A percentile compares a stretch with the other conserved stretches of the same genome.
These are phyloP conservation scores for Colletotrichum musae DNA, from an alignment of 2,329 filamentous ascomycete species.

Conservation along the genomic window DNA sequence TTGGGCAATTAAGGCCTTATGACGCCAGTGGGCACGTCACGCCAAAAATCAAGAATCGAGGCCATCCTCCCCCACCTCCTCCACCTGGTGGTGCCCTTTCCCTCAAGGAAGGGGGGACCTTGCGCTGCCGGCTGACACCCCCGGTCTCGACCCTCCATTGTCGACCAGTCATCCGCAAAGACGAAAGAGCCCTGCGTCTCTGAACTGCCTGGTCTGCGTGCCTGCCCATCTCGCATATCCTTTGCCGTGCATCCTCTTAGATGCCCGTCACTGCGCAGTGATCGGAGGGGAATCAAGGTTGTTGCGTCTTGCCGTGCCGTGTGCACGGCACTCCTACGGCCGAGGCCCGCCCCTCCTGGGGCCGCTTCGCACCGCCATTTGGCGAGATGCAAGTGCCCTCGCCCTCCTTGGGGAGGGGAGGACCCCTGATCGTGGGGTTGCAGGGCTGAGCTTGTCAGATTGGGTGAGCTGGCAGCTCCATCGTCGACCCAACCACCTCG, in stretches of 20 bases:
- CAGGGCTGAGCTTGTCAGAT: constrained; percentile 43
- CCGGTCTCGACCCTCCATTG: constrained; percentile 6
- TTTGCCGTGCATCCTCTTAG: no score
- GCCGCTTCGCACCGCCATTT: constrained; percentile 17
- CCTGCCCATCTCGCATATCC: neutral
- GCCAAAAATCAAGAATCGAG: constrained; percentile 41
- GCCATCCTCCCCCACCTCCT: no score
- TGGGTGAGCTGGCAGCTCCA: constrained; percentile 42
- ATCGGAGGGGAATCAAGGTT: constrained; percentile 15
- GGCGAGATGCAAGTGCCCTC: neutral
- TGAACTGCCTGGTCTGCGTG: neutral
- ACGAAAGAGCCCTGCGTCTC: constrained; percentile 3
- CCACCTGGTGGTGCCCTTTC: neutral
- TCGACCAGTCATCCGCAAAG: neutral
- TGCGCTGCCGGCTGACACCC: constrained; percentile 20
- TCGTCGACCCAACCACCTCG: constrained; percentile 34
- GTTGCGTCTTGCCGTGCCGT: constrained; percentile 1
- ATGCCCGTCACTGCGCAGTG: neutral
- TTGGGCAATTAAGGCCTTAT: constrained; percentile 41
- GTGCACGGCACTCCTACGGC: neutral
- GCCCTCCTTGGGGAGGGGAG: neutral
- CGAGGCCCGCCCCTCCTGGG: no score
- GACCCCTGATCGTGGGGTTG: constrained; percentile 39
- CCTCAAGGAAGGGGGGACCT: neutral
- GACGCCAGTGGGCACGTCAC: constrained; percentile 42